Base-by-base conservation (phyloP, 129 eudicot species). In the Ambrosia artemisiifolia region DNA sequence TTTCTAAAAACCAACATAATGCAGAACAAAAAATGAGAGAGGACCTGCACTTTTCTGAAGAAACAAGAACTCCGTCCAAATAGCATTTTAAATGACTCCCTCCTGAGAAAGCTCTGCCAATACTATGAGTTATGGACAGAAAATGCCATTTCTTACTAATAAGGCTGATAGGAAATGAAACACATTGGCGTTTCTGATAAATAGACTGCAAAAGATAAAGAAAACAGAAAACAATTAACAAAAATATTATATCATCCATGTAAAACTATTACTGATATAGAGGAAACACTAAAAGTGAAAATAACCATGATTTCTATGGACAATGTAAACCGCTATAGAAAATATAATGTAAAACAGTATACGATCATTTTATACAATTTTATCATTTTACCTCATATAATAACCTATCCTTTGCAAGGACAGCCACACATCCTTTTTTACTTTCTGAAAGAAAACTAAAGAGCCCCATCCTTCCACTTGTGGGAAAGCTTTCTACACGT, bases 81-180 rank as follows among this genome's bases (percentile, higher is more conserved):
- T 84, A 95, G 79, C 99, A 95, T 74, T 69, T 95, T 57, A 95
- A 71, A 73, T 81, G 87, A 85, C 99, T 95, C 32, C 99, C 99
- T 70, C 99, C 99, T 4, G 99, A 95, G 83, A 95, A 95, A 62
- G 97, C 86, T 83, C 97, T 84, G 57, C 99, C 99, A 67, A 88
- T 82, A 44, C 84, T 88, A 77, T 95, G 99, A 17, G 95, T 85
- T 80, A 95, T 48, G 82, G 91, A 88, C 63, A 95, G 76, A 72
- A 90, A 83, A 83, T 95, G 97, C 99, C 99, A 95, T 77, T 85
- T 91, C 84, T 86, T 90, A 71, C 84, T 75, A 50, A 79, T 83
- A 57, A 95, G 84, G 81, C 67, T 86, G 50, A 88, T 70, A 47
- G 81, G 86, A 71, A 95, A 81, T 2, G 89, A 79, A 47, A 88